Percentiles rank a stretch among this genome's conserved stretches.
Conservation (phyloP, 768 basidiomycete species). For the Gymnopilus dilepis region DNA sequence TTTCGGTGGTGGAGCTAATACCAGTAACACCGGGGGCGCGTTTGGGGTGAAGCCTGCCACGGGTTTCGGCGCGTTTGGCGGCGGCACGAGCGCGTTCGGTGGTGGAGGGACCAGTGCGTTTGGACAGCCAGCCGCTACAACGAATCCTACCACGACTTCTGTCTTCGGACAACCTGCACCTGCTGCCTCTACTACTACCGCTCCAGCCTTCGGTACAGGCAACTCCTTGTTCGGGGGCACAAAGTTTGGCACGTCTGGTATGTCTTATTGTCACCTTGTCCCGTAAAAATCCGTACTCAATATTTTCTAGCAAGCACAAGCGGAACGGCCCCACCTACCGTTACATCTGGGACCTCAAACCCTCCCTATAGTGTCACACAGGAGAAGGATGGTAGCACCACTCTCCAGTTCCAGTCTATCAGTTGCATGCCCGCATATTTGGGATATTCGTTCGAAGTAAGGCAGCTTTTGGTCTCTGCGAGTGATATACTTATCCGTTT, state of each 20-base stretch:
- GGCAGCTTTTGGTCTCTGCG: constrained; percentile 25
- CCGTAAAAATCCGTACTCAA: not conserved
- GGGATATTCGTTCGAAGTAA: constrained; percentile 78
- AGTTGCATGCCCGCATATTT: constrained; percentile 80
- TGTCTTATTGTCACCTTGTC: constrained; percentile 2
- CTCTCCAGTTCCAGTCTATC: constrained; percentile 81
- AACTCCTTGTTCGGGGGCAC: constrained; percentile 32
- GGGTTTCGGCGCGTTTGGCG: constrained; percentile 81
- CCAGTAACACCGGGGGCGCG: constrained; percentile 44
- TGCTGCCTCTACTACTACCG: constrained; percentile 38
- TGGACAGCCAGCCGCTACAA: constrained; percentile 39
- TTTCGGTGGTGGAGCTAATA: constrained; percentile 45
- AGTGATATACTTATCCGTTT: constrained; percentile 6
- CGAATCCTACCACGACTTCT: constrained; percentile 33
- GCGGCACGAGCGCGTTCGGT: constrained; percentile 60
- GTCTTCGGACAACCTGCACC: constrained; percentile 51
- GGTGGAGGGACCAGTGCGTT: constrained; percentile 46
- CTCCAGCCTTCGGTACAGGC: constrained; percentile 40
- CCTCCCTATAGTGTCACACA: constrained; percentile 51
- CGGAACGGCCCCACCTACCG: constrained; percentile 44
- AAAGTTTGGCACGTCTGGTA: constrained; percentile 46
- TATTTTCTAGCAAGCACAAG: constrained; percentile 17
- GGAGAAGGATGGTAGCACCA: constrained; percentile 69
- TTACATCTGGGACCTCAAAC: constrained; percentile 65
- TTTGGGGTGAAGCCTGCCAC: constrained; percentile 76